Conservation (phyloP, 768 basidiomycete genomes). For the Mycena vulgaris region DNA sequence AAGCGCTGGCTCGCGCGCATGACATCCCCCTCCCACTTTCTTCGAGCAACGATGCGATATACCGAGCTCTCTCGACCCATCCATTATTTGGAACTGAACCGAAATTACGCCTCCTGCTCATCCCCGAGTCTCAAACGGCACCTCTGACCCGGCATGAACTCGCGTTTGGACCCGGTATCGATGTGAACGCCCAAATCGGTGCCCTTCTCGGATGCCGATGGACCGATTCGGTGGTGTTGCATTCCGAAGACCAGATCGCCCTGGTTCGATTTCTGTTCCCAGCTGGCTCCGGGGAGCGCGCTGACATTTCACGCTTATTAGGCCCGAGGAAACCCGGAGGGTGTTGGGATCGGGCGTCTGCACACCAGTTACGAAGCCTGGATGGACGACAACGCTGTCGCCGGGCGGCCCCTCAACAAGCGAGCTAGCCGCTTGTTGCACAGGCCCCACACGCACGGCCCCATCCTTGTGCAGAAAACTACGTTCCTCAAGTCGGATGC, state of each 20-base stretch:
- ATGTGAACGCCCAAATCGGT: constrained; percentile 29
- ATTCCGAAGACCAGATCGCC: constrained; percentile 42
- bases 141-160: constrained; percentile 36
- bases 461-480: constrained; percentile 40
- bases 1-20: constrained; percentile 40
- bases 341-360: constrained; percentile 40
- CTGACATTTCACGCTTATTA: constrained; percentile 4
- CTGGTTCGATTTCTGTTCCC: constrained; percentile 26
- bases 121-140: constrained; percentile 35
- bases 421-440: constrained; percentile 33
- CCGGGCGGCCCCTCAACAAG: constrained; percentile 23
- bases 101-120: constrained; percentile 34
- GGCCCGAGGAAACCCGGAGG: constrained; percentile 33
- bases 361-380: constrained; percentile 42
- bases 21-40: constrained; percentile 38
- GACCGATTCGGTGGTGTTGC: constrained; percentile 27
- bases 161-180: constrained; percentile 14
- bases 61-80: constrained; percentile 37
- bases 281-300: neutral
- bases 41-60: constrained; percentile 27
- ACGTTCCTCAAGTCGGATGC: constrained; percentile 27
- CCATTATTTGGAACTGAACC: constrained; percentile 38
- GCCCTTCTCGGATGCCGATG: constrained; percentile 26
- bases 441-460: constrained; percentile 30
- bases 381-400: constrained; percentile 35